These are phyloP conservation scores for Tubosaeta sp. DNA, from an alignment of 768 basidiomycete genomes.

Conservation along the genomic window DNA sequence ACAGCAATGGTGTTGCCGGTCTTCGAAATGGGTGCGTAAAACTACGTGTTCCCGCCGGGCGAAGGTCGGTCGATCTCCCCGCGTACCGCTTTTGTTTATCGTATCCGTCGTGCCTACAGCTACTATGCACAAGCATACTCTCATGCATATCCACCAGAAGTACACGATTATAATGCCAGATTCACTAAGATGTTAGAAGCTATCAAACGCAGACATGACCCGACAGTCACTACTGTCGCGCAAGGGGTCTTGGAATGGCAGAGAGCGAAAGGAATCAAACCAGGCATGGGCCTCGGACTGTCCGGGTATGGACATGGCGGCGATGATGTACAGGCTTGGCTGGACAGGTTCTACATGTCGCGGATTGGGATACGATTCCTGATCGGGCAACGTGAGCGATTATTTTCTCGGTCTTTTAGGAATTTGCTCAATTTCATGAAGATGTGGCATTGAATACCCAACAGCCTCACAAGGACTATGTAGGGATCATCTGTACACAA, in stretches of 20 bases:
- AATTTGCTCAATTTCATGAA: conserved; percentile 26
- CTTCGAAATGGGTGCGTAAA: conserved; percentile 54
- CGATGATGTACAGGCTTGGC: conserved; percentile 88
- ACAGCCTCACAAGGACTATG: conserved; percentile 85
- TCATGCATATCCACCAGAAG: conserved; percentile 84
- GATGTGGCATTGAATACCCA: conserved; percentile 94
- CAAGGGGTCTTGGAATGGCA: conserved; percentile 99
- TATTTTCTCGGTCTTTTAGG: neutral
- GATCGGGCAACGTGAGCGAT: conserved; percentile 84
- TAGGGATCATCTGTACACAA: conserved; percentile 95
- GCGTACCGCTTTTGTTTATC: neutral
- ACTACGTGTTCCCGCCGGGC: conserved; percentile 78
- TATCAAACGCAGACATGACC: conserved; percentile 94
- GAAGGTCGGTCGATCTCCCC: conserved; percentile 48
- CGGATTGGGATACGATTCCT: conserved; percentile 95
- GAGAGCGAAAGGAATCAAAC: conserved; percentile 36
- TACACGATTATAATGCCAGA: conserved; percentile 86
- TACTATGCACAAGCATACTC: conserved; percentile 79
- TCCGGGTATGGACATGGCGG: conserved; percentile 56
- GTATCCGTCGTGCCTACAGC: conserved; percentile 35
- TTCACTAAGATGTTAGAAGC: conserved; percentile 85
- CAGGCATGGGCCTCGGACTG: conserved; percentile 27
- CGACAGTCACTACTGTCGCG: conserved; percentile 94
- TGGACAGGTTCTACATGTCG: conserved; percentile 96
- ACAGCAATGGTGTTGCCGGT: conserved; percentile 24